Percentiles rank a stretch among this genome's conserved stretches.
Conservation (phyloP, 495 filamentous ascomycete species). For the Penicillium paxilli region DNA sequence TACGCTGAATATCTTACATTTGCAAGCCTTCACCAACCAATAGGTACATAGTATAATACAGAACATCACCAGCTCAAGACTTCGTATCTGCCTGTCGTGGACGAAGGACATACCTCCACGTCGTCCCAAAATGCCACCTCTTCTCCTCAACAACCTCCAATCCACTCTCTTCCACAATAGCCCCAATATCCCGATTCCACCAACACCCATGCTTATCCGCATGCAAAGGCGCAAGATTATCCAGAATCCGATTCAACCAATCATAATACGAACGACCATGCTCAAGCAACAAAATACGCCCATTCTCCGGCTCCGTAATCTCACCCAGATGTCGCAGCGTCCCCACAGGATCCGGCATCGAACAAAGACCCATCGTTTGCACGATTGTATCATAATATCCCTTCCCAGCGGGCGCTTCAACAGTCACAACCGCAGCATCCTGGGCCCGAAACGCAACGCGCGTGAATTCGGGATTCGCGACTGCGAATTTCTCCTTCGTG, state of each 20-base stretch:
- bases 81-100: slow-evolving; percentile 27
- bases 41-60: background rate
- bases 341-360: slow-evolving; percentile 69
- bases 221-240: slow-evolving; percentile 74
- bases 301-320: slow-evolving; percentile 49
- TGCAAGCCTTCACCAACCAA: background rate
- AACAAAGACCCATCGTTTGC: slow-evolving; percentile 93
- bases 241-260: slow-evolving; percentile 78
- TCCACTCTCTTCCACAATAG: slow-evolving; percentile 75
- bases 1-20: background rate
- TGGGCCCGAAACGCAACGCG: slow-evolving; percentile 45
- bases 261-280: slow-evolving; percentile 79
- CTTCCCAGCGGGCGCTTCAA: slow-evolving; percentile 7
- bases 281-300: slow-evolving; percentile 83
- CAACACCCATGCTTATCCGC: slow-evolving; percentile 88
- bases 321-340: slow-evolving; percentile 56
- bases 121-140: slow-evolving; percentile 75
- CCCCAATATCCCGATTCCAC: slow-evolving; percentile 92
- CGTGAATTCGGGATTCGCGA: slow-evolving; percentile 45
- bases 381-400: slow-evolving; percentile 77
- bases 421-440: slow-evolving; percentile 31
- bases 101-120: slow-evolving; percentile 64
- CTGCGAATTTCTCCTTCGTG: slow-evolving; percentile 57
- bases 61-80: background rate
- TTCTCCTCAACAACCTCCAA: slow-evolving; percentile 74